Evolutionary conservation across 441 rosid species (phyloP).

Genomic region (Euphorbia schlechtendalii): DNA sequence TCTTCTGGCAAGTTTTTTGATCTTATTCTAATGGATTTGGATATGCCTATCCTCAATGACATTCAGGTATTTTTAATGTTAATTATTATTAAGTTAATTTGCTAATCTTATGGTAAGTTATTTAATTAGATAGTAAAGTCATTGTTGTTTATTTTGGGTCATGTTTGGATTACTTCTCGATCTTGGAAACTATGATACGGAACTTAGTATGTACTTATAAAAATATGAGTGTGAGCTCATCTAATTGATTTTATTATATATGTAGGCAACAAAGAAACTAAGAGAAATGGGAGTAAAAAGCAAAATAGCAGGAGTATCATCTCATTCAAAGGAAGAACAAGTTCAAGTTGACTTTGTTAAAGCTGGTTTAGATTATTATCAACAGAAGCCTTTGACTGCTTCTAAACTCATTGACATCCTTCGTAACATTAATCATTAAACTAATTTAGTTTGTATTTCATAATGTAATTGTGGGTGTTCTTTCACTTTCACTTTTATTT

Average conservation of each 20-base stretch:
- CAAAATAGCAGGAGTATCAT: slow-evolving; percentile 63
- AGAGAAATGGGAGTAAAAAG: slow-evolving; percentile 69
- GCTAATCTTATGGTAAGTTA: not conserved
- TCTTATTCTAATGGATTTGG: slow-evolving; percentile 80
- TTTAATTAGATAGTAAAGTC: too few relatives aligned
- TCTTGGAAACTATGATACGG: too few relatives aligned
- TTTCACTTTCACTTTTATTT: too few relatives aligned
- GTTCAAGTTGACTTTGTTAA: slow-evolving; percentile 54
- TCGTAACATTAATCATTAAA: slow-evolving; percentile 28
- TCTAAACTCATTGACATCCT: slow-evolving; percentile 54
- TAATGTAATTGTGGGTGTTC: too few relatives aligned
- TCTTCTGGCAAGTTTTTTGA: slow-evolving; percentile 52
- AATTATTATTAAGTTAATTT: not conserved
- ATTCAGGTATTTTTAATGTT: slow-evolving; percentile 35
- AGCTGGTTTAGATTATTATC: slow-evolving; percentile 74
- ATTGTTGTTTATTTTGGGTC: too few relatives aligned
- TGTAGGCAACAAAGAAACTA: slow-evolving; percentile 60
- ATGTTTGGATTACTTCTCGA: too few relatives aligned
- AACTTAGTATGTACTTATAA: too few relatives aligned
- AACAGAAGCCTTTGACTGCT: slow-evolving; percentile 69
- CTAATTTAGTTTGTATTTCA: too few relatives aligned
- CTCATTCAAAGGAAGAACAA: slow-evolving; percentile 36
- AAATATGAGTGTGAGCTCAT: too few relatives aligned
- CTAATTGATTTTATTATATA: too few relatives aligned
- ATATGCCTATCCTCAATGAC: slow-evolving; percentile 87